A percentile compares a stretch with the other conserved stretches of the same genome.
Evolutionary conservation across 2,329 filamentous ascomycete species (phyloP).

Genomic region (Botrytis elliptica): DNA sequence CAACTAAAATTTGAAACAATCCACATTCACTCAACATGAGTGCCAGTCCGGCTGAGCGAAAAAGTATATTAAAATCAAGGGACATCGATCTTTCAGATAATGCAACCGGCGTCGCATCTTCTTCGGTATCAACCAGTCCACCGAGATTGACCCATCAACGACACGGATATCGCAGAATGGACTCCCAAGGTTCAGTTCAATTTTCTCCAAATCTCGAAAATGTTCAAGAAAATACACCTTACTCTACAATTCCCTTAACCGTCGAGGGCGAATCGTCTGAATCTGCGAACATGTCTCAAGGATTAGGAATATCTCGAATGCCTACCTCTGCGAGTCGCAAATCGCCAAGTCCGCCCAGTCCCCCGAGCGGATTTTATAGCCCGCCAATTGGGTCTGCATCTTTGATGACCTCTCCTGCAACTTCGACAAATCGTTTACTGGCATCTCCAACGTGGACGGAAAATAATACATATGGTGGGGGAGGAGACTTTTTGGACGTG

Average conservation of each 20-base stretch:
- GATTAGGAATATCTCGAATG: constrained; percentile 18
- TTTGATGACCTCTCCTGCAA: not conserved
- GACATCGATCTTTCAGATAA: not conserved
- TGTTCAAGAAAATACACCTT: too few relatives aligned
- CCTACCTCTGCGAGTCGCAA: constrained; percentile 3
- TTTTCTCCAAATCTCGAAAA: constrained; percentile 4
- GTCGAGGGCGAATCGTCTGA: not conserved
- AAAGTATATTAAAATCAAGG: not conserved
- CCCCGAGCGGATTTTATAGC: constrained; percentile 8
- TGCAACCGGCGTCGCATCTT: constrained; percentile 1
- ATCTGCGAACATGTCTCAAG: constrained; percentile 3
- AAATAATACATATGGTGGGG: constrained; percentile 7
- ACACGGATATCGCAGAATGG: constrained; percentile 19
- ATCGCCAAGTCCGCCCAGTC: constrained; percentile 11
- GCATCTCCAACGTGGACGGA: constrained; percentile 23
- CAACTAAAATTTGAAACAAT: not conserved
- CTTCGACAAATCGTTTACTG: constrained; percentile 22
- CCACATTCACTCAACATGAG: constrained; percentile 11
- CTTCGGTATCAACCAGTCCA: not conserved
- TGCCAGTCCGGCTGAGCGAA: not conserved
- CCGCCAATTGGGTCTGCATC: constrained; percentile 1
- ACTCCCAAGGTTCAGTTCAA: constrained; percentile 16
- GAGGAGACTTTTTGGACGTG: not conserved
- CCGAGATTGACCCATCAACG: constrained; percentile 5
- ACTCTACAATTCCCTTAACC: constrained; percentile 1